Evolutionary conservation across 345 rosid species (phyloP), one percentile per base, ranked within the genome.

Genomic region (Populus tremula): DNA sequence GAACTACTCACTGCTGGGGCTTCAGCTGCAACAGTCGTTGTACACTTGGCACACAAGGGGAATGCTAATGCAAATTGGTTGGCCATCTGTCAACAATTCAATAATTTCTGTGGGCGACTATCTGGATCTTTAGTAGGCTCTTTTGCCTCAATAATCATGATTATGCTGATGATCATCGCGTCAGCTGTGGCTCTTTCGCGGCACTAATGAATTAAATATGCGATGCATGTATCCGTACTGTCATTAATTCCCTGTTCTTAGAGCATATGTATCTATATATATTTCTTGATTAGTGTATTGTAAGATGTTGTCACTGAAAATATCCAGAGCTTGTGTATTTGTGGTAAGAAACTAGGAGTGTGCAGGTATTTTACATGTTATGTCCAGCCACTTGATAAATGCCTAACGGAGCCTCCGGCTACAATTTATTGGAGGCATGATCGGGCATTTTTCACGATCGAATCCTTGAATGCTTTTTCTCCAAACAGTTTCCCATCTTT

Each of bases 61-160:
- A 87, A 88, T 31, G 12, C 54, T 10, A 84, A 47, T 0, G 84
- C 91, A 6, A 87, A 91, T 25, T 91, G 99, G 98, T 33, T 77
- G 1, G 79, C 93, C 1, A 76, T 95, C 54, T 95, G 99, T 84
- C 90, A 80, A 38, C 94, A 86, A 45, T 86, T 85, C 77, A 66
- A 83, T 5, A 78, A 75, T 67, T 91, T 92, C 79, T 94, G 98
- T 39, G 23, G 85, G 56, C 84, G 88, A 27, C 84, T 84, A 27
- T 86, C 93, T 0, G 98, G 91, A 23, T 90, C 94, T 33, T 83
- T 93, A 75, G 67, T 95, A 0, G 96, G 93, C 67, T 93, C 98
- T 25, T 91, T 93, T 54, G 73, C 71, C 9, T 87, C 93, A 0
- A 21, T 82, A 9, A 27, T 87, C 56, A 31, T 85, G 25, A 65